A percentile compares a stretch with the other conserved stretches of the same genome.
phyloP scores from a whole-genome alignment of 2,329 filamentous ascomycete genomes.

The Clonostachys sp. region DNA sequence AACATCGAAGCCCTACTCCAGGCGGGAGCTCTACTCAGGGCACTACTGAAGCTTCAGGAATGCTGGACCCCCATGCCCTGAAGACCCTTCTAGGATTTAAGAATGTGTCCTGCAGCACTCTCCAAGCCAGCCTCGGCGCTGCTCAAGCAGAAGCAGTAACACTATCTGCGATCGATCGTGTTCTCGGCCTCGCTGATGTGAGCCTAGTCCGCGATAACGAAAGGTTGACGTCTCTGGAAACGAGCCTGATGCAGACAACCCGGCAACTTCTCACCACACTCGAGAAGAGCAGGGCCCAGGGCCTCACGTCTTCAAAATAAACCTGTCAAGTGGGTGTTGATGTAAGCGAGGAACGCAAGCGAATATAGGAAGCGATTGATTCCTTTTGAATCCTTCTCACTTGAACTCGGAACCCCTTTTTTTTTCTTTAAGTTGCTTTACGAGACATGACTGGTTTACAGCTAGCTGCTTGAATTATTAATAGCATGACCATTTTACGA shows the following conservation, averaged over 20 bases:
- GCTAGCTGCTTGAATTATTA: no score
- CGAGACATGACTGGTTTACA: no score
- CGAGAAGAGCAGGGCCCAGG: conserved; percentile 16
- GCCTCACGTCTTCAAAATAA: neutral
- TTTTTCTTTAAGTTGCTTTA: no score
- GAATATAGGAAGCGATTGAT: no score
- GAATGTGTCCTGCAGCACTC: conserved; percentile 33
- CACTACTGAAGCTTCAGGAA: conserved; percentile 9
- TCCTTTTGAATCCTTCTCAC: no score
- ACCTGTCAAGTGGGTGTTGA: neutral
- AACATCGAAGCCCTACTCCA: conserved; percentile 26
- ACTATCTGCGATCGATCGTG: conserved; percentile 45
- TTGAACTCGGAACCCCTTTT: no score
- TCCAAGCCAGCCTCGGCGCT: conserved; percentile 32
- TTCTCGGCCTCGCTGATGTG: conserved; percentile 38
- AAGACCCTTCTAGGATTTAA: conserved; percentile 38
- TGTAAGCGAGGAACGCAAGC: neutral
- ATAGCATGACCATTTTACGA: no score
- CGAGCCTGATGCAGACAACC: conserved; percentile 33
- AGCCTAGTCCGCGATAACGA: conserved; percentile 28
- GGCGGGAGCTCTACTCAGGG: conserved; percentile 8
- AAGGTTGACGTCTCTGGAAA: conserved; percentile 32
- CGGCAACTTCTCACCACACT: conserved; percentile 30
- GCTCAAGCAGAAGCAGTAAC: conserved; percentile 39
- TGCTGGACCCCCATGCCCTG: conserved; percentile 34